Conservation (phyloP, 768 basidiomycete genomes). For the Hemileccinum impolitum region DNA sequence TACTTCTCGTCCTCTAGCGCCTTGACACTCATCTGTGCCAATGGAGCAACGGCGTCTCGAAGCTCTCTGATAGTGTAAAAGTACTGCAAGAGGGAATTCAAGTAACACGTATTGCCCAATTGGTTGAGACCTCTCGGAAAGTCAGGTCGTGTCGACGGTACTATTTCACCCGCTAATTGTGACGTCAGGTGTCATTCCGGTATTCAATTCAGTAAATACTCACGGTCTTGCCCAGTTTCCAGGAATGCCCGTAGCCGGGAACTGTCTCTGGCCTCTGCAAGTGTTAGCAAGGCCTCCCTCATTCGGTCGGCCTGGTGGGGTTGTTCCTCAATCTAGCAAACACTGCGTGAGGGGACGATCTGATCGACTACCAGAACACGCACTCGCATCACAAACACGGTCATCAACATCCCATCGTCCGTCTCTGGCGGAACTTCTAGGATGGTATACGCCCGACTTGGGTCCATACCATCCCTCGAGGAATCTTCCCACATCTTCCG, state of each 20-base stretch:
- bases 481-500: constrained; percentile 51
- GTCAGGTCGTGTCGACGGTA: constrained; percentile 51
- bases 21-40: constrained; percentile 54
- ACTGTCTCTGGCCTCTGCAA: constrained; percentile 75
- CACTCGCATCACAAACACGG: constrained; percentile 70
- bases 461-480: constrained; percentile 59
- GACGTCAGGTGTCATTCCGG: constrained; percentile 3
- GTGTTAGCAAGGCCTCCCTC: constrained; percentile 67
- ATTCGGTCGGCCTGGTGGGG: constrained; percentile 65
- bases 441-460: constrained; percentile 66
- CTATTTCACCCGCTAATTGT: constrained; percentile 61
- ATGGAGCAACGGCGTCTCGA: constrained; percentile 65
- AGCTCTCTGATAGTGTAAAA: constrained; percentile 95
- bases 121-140: constrained; percentile 86
- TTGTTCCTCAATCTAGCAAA: constrained; percentile 62
- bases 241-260: constrained; percentile 64
- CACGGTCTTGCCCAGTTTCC: constrained; percentile 71
- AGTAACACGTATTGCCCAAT: constrained; percentile 84
- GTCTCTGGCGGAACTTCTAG: constrained; percentile 68
- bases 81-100: constrained; percentile 79
- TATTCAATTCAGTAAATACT: constrained; percentile 30
- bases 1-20: constrained; percentile 64
- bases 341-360: constrained; percentile 7
- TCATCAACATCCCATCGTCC: constrained; percentile 75
- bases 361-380: constrained; percentile 17